Evolutionary conservation across 2,329 filamentous ascomycete species (phyloP).

Genomic region (Alternaria atra): DNA sequence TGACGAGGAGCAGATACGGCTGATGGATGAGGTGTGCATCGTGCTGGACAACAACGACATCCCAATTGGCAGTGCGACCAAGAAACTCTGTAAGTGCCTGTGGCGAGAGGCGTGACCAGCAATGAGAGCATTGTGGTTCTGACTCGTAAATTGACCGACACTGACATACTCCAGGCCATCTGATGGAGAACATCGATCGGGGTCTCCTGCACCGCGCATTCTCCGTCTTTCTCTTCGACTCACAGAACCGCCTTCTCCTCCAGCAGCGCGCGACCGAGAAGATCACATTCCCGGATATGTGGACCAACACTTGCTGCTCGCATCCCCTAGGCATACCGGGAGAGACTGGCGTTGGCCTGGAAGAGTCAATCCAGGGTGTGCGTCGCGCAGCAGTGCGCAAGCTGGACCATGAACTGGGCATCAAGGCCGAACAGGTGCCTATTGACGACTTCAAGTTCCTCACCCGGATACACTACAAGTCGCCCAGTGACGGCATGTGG

Average conservation of each 20-base stretch:
- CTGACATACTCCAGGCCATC: constrained; percentile 71
- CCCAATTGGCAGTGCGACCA: constrained; percentile 95
- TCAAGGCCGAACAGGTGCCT: constrained; percentile 87
- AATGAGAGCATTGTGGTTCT: neutral
- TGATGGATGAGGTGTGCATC: constrained; percentile 99
- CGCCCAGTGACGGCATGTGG: constrained; percentile 96
- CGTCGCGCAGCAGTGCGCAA: constrained; percentile 94
- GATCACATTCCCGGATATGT: constrained; percentile 99
- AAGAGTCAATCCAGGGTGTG: constrained; percentile 82
- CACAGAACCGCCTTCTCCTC: constrained; percentile 87
- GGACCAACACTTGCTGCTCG: constrained; percentile 99
- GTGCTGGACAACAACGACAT: constrained; percentile 91
- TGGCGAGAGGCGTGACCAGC: neutral
- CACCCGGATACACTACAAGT: constrained; percentile 97
- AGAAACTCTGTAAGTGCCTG: constrained; percentile 84
- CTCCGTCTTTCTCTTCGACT: constrained; percentile 97
- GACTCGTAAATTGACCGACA: neutral
- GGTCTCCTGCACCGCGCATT: constrained; percentile 97
- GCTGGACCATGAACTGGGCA: constrained; percentile 92
- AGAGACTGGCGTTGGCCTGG: constrained; percentile 85
- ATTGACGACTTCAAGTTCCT: constrained; percentile 92
- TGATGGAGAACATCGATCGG: constrained; percentile 98
- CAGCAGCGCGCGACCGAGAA: constrained; percentile 97
- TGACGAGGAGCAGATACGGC: constrained; percentile 94
- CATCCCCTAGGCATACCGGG: constrained; percentile 91